Base-by-base conservation (phyloP, 345 rosid genomes). In the Heritiera littoralis region DNA sequence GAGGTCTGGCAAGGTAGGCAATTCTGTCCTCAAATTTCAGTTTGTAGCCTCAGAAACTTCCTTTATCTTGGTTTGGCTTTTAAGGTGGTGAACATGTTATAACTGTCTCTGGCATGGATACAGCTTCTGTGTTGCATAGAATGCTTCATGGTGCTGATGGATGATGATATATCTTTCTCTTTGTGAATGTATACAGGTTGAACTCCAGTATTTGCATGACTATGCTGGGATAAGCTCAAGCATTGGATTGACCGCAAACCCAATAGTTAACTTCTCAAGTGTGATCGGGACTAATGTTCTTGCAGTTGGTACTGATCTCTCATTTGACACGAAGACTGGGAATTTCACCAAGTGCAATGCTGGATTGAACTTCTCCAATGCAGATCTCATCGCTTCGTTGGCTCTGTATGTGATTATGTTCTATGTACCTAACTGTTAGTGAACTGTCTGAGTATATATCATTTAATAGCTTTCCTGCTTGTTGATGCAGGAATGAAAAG, bases 121-220 rank as follows among this genome's bases (percentile, higher is more conserved):
- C 9, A 15, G 9, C 45, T 13, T 28, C 35, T 23, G 6, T 59
- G 3, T 59, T 20, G 9, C 64, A 3, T 20, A 0, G 4, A 20
- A 10, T 80, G 38, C 5, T 59, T 58, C 13, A 48, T 23, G 20
- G 7, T 51, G 59, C 10, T 80, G 3, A 20, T n/a, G 13, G 7
- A 18, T 64, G 35, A 55, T 3, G 11, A 6, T 30, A 17, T 51
- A 12, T 61, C 30, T 63, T 46, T 60, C 77, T 72, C 49, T 60
- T 46, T 77, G 28, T 80, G 55, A n/a, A 15, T 54, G 10, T 52
- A 54, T 84, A 63, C 82, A 96, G 99, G 46, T 90, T 82, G 98
- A 96, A 86, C 78, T 96, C 74, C 99, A 93, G 73, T 96, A 90
- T 84, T 82, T 91, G 91, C 97, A 92, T 84, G 99, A 96, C 52